Conservation (phyloP, 306 rosid genomes). For the Medicago truncatula region DNA sequence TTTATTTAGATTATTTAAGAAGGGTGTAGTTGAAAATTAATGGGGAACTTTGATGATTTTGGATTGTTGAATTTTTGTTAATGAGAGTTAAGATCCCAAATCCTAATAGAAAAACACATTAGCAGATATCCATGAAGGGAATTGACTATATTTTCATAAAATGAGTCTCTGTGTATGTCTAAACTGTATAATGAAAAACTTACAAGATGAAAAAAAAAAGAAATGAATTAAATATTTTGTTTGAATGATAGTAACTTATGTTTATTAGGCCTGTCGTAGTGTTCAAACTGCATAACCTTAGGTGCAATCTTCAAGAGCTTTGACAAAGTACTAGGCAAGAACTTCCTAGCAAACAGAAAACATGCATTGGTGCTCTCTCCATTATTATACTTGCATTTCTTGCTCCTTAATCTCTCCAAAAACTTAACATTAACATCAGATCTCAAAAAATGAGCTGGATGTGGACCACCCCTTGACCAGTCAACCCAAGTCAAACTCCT, state of each 20-base stretch:
- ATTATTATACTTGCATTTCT: constrained; percentile 56
- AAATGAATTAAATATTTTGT: constrained; percentile 41
- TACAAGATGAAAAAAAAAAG: constrained; percentile 19
- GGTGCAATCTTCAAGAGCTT: constrained; percentile 65
- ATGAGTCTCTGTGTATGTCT: not conserved
- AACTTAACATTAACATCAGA: constrained; percentile 56
- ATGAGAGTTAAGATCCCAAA: not conserved
- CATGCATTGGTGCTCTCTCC: constrained; percentile 50
- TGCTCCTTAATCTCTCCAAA: constrained; percentile 57
- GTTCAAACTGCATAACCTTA: constrained; percentile 60
- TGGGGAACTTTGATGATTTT: not conserved
- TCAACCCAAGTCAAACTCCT: constrained; percentile 86
- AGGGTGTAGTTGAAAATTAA: too few species aligned
- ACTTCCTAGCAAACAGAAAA: constrained; percentile 79
- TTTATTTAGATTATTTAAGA: too few species aligned
- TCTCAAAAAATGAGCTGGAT: constrained; percentile 63
- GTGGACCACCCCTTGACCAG: constrained; percentile 81
- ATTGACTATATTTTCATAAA: not conserved
- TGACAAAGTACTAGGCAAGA: constrained; percentile 54
- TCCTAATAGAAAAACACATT: not conserved
- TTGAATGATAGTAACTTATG: not conserved
- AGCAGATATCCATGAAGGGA: constrained; percentile 2
- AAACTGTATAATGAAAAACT: not conserved
- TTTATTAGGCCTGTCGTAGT: constrained; percentile 2
- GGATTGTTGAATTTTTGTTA: not conserved